These are phyloP conservation scores for Discostella stelligera DNA, from an alignment of 352 stramenopile species.

Conservation along the genomic window DNA sequence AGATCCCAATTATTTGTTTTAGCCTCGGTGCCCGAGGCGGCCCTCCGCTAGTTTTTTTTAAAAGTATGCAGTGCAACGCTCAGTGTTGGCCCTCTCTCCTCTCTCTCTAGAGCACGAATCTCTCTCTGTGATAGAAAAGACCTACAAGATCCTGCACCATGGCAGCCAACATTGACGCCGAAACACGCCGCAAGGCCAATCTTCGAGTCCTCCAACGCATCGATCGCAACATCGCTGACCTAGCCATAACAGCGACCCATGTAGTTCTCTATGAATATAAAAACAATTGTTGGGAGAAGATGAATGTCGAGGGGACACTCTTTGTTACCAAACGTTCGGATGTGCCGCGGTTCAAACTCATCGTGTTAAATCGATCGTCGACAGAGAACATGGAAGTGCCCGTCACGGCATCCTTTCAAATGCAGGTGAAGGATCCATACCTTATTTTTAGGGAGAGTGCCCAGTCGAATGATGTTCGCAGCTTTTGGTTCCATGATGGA, in stretches of 20 bases:
- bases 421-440: conserved; percentile 74
- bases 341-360: conserved; percentile 44
- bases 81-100: too few species aligned
- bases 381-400: conserved; percentile 69
- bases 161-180: conserved; percentile 54
- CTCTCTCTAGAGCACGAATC: background rate
- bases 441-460: conserved; percentile 64
- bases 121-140: background rate
- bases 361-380: conserved; percentile 73
- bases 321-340: conserved; percentile 59
- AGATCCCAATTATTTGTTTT: too few species aligned
- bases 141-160: conserved; percentile 24
- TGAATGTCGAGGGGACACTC: conserved; percentile 68
- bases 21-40: too few species aligned
- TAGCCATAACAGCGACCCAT: conserved; percentile 65
- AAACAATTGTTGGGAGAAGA: conserved; percentile 65
- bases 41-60: too few species aligned
- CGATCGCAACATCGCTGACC: conserved; percentile 61
- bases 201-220: conserved; percentile 70
- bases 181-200: conserved; percentile 67
- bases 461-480: conserved; percentile 44
- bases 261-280: conserved; percentile 77
- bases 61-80: too few species aligned
- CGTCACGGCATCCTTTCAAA: conserved; percentile 61
- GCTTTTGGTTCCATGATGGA: conserved; percentile 75